Base-by-base conservation (phyloP, 164 flowering plant species). In the Piper betle region DNA sequence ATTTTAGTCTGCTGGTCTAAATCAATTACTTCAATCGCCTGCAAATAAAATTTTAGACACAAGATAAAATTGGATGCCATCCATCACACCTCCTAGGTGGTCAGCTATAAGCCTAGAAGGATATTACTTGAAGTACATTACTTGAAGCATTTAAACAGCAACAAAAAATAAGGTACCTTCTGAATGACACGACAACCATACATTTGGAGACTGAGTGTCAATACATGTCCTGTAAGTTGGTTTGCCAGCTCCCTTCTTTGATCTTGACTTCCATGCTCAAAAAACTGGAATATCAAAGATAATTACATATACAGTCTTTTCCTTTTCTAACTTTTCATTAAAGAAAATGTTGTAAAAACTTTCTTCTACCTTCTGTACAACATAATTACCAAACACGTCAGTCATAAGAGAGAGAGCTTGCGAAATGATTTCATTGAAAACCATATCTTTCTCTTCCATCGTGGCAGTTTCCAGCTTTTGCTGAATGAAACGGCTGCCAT, bases 161-260 rank as follows among this genome's bases (percentile, higher is more conserved):
- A 38, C 69, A 65, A 58, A 52, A 38, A 59, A 40, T 40, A 38
- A 72, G 62, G 50, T 55, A 91, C 96, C 97, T 91, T 91, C 66
- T 91, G 96, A 63, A 91, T 86, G 39, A 91, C 96, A 78, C 96
- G 75, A 78, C 96, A 88, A 42, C 97, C 96, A 77, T 91, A 88
- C 94, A 88, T 91, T 74, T 91, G 97, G 68, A 91, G 87, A 74
- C 94, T 86, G 41, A 88, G 91, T 62, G 90, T 78, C 70, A 91
- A 79, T 60, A 91, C 94, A 81, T 88, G 88, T 54, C 94, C 89
- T 16, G 78, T 73, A 54, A 91, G 84, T 71, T 88, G 84, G 64
- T 69, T 73, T 4, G 90, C 87, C 65, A 91, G 73, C 65, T 88
- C 91, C 63, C 77, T 76, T 68, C 90, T 82, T 73, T 91, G 91